Evolutionary conservation across 352 stramenopile genomes (phyloP), one percentile per base, ranked within the genome.

Genomic region (Elongisporangium undulatum): DNA sequence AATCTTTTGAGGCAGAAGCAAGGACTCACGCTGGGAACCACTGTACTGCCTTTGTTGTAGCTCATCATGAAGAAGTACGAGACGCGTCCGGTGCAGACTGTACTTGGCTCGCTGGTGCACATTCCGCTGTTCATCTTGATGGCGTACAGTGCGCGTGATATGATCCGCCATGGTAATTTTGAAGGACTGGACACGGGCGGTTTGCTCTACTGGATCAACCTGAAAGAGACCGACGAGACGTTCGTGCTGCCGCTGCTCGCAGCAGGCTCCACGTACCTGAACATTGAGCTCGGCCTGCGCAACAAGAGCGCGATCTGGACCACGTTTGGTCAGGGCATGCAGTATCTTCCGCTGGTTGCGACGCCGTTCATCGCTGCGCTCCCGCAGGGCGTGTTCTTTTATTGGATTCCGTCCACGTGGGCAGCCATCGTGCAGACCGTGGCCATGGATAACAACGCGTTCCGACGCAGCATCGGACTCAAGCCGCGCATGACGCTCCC

Each of bases 341-440:
- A 89, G 66, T 91, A 85, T 49, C 26, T 68, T 16, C 80, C 68
- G 2, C 73, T 92, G 34, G 29, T 89, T 16, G 79, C 79, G 55
- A 64, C 89, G 12, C 75, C 75, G 1, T 66, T 85, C 49, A 58
- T 87, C 54, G 71, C 62, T 10, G 74, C 60, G 56, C 61, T 89
- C 17, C 77, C 77, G 2, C 80, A 92, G 51, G 83, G 83, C n/a
- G 72, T 92, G 8, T 92, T 92, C 55, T 92, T 92, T 56, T 90
- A 91, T 68, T 92, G 83, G 83, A 67, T 92, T 49, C 80, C 75
- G 9, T 77, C 80, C 0, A 90, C 80, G 10, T 91, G 83, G 77
- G 68, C 79, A 50, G 84, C 75, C 17, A 76, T 90, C 61, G 79
- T 61, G 15, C 83, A 92, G 63, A 85, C 65, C 3, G 51, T 79